phyloP scores from a whole-genome alignment of 768 basidiomycete genomes.

The Trametopsis cervina region DNA sequence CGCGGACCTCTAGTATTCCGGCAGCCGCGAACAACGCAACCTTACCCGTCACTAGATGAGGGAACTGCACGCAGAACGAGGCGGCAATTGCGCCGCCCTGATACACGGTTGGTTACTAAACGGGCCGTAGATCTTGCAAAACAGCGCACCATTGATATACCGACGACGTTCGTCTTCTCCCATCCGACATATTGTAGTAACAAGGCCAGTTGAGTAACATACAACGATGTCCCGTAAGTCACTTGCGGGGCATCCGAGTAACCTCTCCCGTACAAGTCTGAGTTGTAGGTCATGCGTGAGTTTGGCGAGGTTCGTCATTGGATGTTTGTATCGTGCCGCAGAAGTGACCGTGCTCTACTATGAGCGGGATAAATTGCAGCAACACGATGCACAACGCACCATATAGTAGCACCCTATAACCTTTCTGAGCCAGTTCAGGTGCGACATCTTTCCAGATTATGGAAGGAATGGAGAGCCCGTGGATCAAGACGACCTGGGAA shows the following conservation, averaged over 20 bases:
- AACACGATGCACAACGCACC: slow-evolving; percentile 37
- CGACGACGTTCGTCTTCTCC: slow-evolving; percentile 57
- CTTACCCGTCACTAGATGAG: slow-evolving; percentile 59
- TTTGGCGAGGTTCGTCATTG: not conserved
- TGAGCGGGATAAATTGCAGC: too few species aligned
- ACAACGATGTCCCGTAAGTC: slow-evolving; percentile 57
- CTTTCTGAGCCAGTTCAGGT: slow-evolving; percentile 50
- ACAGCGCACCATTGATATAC: slow-evolving; percentile 64
- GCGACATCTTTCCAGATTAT: slow-evolving; percentile 76
- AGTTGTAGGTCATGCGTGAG: not conserved
- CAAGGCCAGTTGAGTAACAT: slow-evolving; percentile 74
- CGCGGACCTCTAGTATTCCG: slow-evolving; percentile 59
- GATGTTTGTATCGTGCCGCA: not conserved
- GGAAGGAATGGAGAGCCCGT: slow-evolving; percentile 71
- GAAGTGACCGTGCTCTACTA: not conserved
- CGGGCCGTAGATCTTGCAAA: not conserved
- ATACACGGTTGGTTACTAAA: not conserved
- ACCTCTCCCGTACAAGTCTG: slow-evolving; percentile 77
- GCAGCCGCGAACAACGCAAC: slow-evolving; percentile 63
- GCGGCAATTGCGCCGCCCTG: slow-evolving; percentile 72
- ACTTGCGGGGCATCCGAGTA: slow-evolving; percentile 76
- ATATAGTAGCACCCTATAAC: slow-evolving; percentile 71
- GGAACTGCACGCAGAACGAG: slow-evolving; percentile 65
- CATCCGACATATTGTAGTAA: slow-evolving; percentile 75
- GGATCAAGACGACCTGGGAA: slow-evolving; percentile 63